phyloP scores from a whole-genome alignment of 2,329 filamentous ascomycete genomes.

The Colletotrichum simmondsii region DNA sequence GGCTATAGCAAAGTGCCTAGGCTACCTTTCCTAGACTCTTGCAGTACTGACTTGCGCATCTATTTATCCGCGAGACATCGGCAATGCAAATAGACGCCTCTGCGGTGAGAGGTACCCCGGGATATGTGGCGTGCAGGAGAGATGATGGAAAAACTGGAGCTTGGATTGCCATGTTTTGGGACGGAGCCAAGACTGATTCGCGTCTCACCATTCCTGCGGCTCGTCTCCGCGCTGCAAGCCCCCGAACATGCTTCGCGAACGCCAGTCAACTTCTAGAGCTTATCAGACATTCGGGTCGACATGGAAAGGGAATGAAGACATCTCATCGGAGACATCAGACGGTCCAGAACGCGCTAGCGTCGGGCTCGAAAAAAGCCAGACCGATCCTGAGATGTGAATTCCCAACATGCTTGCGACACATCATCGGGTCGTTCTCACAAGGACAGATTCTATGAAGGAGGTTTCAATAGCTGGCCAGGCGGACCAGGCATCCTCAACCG shows the following conservation, averaged over 20 bases:
- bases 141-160: constrained; percentile 21
- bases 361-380: neutral
- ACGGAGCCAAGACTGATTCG: constrained; percentile 19
- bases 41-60: neutral
- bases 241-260: constrained; percentile 31
- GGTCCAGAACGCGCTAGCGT: constrained; percentile 12
- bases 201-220: constrained; percentile 32
- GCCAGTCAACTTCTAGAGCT: constrained; percentile 1
- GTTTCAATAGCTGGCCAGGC: neutral
- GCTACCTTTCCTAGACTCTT: neutral
- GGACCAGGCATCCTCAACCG: neutral
- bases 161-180: constrained; percentile 23
- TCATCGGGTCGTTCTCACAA: neutral
- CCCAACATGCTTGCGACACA: constrained; percentile 10
- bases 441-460: neutral
- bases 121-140: constrained; percentile 15
- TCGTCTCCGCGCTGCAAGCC: constrained; percentile 27
- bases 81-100: too few species aligned
- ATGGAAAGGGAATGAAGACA: neutral
- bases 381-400: neutral
- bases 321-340: constrained; percentile 20
- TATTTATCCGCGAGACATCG: neutral
- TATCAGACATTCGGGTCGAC: constrained; percentile 8
- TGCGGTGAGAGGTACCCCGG: neutral
- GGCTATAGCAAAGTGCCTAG: neutral